A percentile compares a stretch with the other conserved stretches of the same genome.
Conservation (phyloP, 345 rosid species). For the Eucalyptus grandis region DNA sequence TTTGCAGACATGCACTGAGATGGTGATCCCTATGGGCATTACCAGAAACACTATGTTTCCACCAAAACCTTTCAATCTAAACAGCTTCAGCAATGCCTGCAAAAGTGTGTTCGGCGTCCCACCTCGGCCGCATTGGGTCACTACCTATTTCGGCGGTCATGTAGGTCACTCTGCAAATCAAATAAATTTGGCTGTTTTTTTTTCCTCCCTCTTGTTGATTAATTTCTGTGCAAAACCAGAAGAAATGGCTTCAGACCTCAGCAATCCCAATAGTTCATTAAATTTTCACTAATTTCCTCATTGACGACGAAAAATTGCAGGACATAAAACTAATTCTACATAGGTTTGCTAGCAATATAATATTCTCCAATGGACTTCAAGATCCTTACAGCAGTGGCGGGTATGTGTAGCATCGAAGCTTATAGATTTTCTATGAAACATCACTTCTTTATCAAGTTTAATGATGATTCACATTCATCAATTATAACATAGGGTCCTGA, state of each 20-base stretch:
- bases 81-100: conserved; percentile 19
- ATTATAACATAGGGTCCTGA: conserved; percentile 17
- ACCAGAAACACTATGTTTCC: conserved; percentile 44
- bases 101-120: conserved; percentile 28
- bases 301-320: conserved; percentile 1
- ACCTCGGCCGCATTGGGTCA: conserved; percentile 68
- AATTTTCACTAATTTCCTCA: neutral
- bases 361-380: conserved; percentile 44
- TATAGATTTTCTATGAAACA: neutral
- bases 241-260: neutral
- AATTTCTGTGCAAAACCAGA: neutral
- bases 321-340: conserved; percentile 28
- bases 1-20: conserved; percentile 49
- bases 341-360: conserved; percentile 44
- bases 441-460: neutral
- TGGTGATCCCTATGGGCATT: conserved; percentile 50
- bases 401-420: neutral
- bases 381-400: conserved; percentile 58
- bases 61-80: conserved; percentile 30
- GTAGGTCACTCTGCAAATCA: conserved; percentile 1
- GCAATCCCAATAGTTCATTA: neutral
- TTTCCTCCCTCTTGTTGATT: neutral
- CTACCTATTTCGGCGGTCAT: conserved; percentile 49
- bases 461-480: neutral
- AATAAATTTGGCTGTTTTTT: neutral